Conservation (phyloP, 441 rosid genomes). For the Jatropha podagrica region DNA sequence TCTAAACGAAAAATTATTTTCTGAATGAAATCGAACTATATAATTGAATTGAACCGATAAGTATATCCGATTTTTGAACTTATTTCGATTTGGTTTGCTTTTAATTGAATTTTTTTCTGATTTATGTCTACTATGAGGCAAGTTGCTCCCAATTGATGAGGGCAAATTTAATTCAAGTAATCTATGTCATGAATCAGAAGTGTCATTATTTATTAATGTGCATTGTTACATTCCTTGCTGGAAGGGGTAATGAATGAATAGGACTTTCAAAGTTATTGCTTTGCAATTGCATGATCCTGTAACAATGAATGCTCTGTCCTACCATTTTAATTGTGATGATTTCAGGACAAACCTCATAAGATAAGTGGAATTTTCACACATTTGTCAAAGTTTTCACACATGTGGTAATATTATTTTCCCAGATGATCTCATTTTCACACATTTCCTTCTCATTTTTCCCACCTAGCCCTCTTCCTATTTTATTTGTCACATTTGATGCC, state of each 20-base stretch:
- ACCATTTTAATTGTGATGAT: conserved; percentile 16
- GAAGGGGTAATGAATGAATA: background rate
- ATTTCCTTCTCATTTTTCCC: background rate
- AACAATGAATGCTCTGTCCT: background rate
- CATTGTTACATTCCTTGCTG: conserved; percentile 13
- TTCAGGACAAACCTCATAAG: conserved; percentile 13
- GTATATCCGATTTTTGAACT: too few species aligned
- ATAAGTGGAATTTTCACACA: background rate
- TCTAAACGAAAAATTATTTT: too few species aligned
- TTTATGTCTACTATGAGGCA: too few species aligned
- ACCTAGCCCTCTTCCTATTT: background rate
- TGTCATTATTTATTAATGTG: background rate
- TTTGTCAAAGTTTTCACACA: too few species aligned
- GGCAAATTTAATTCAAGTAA: background rate
- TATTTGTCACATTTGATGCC: background rate
- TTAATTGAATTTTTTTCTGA: too few species aligned
- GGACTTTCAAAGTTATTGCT: conserved; percentile 14
- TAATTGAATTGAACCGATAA: too few species aligned
- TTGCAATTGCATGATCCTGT: conserved; percentile 11
- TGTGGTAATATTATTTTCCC: too few species aligned
- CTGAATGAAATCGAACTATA: too few species aligned
- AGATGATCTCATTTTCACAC: background rate
- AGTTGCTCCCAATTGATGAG: too few species aligned
- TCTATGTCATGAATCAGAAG: background rate
- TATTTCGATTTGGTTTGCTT: too few species aligned